phyloP scores from a whole-genome alignment of 192 early-diverging fungal species.

The Spizellomyces sp. region DNA sequence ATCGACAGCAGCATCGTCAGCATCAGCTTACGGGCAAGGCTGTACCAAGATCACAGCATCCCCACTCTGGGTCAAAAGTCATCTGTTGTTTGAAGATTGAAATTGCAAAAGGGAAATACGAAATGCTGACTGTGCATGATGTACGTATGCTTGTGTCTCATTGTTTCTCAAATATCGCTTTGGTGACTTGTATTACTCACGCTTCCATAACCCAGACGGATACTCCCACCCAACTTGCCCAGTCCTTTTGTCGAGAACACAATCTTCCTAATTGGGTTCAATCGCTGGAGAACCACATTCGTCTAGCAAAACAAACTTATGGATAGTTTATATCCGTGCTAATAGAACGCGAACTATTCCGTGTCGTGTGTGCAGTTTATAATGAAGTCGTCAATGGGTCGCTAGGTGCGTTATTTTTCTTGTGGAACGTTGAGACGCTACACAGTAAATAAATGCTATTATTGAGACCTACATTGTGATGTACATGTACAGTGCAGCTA shows the following conservation, averaged over 20 bases:
- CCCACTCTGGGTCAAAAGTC: conserved; percentile 15
- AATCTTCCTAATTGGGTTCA: conserved; percentile 22
- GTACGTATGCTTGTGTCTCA: conserved; percentile 19
- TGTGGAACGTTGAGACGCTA: too few relatives aligned
- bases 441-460: too few relatives aligned
- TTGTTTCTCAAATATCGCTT: background rate
- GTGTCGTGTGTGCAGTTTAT: too few relatives aligned
- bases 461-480: too few relatives aligned
- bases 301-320: conserved; percentile 25
- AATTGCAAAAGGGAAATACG: conserved; percentile 45
- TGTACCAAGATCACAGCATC: background rate
- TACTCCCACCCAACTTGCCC: conserved; percentile 28
- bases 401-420: too few relatives aligned
- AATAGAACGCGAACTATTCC: too few relatives aligned
- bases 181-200: background rate
- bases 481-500: too few relatives aligned
- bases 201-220: conserved; percentile 8
- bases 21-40: too few relatives aligned
- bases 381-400: too few relatives aligned
- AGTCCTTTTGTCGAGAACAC: conserved; percentile 28
- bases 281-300: conserved; percentile 31
- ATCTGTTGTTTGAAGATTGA: conserved; percentile 50
- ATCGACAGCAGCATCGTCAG: too few relatives aligned
- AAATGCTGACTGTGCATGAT: conserved; percentile 50
- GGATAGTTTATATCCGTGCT: background rate